Evolutionary conservation across 192 early-diverging fungal species (phyloP), one percentile per base, ranked within the genome.

Genomic region (Coemansia sp.): DNA sequence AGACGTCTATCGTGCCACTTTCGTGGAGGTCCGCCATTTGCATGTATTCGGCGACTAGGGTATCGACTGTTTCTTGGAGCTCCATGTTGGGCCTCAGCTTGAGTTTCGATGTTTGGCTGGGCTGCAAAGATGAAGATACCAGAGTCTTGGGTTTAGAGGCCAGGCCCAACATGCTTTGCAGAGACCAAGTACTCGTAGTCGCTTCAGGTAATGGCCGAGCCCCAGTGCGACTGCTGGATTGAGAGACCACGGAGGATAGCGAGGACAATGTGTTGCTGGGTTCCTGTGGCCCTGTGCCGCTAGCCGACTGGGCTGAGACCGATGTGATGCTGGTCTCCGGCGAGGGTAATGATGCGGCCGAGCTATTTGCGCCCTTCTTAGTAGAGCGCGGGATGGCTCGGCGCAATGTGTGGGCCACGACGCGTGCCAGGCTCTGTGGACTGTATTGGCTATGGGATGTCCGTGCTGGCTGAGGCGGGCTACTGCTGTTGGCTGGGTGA

Each of bases 11-110:
- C 10, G 31, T 62, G 1, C 77, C 77, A 10, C 43, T 38, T 3
- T 45, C 13, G 0, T 24, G 62, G 3, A 72, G 68, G 63, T 79
- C 77, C 0, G 59, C 3, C 45, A 74, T 28, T 0, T 60, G 59
- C 72, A 71, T 71, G 58, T 73, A 70, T 53, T 59, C 62, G 16
- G 55, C 59, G 0, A 79, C 67, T 43, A 70, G 14, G 5, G n/a
- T 21, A 1, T 40, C 14, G 26, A 66, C 63, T 13, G 36, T 42
- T 31, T 42, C 36, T 40, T 39, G 42, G 11, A 26, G 48, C 23
- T 50, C 21, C 21, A 21, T 21, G 13, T 50, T 21, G 5, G 11
- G 37, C 5, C 16, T 2, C 2, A 5, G 10, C 48, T 26, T 11
- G 48, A 23, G 26, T 26, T 46, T 64, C 20, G 53, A 48, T 10